These are phyloP conservation scores for Cordyceps tenuipes DNA, from an alignment of 2,329 filamentous ascomycete genomes.

Conservation along the genomic window DNA sequence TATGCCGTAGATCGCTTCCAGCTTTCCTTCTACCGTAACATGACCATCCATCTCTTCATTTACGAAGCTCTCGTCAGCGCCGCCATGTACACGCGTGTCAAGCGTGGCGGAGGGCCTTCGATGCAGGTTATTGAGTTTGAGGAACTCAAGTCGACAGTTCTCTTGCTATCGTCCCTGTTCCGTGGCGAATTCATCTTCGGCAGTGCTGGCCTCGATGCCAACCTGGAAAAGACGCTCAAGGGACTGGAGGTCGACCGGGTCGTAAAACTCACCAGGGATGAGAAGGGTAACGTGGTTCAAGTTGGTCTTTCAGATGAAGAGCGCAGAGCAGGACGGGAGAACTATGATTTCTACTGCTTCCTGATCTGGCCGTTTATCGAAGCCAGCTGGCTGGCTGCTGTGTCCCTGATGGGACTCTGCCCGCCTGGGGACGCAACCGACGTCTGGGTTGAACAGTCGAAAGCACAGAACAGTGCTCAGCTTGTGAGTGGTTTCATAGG, in stretches of 20 bases:
- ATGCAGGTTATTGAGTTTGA: conserved; percentile 71
- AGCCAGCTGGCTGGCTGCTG: conserved; percentile 82
- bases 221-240: conserved; percentile 70
- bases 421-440: conserved; percentile 52
- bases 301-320: conserved; percentile 72
- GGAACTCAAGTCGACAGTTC: conserved; percentile 68
- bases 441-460: conserved; percentile 69
- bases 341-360: conserved; percentile 98
- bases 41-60: conserved; percentile 98
- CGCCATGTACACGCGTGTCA: conserved; percentile 84
- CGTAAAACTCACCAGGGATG: conserved; percentile 56
- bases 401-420: conserved; percentile 78
- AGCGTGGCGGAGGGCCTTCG: conserved; percentile 76
- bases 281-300: conserved; percentile 47
- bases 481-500: conserved; percentile 43
- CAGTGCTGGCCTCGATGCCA: conserved; percentile 70
- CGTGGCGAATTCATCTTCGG: conserved; percentile 96
- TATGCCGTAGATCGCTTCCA: conserved; percentile 96
- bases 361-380: conserved; percentile 98
- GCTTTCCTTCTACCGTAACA: conserved; percentile 95
- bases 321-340: conserved; percentile 72
- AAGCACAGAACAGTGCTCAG: conserved; percentile 74
- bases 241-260: conserved; percentile 73
- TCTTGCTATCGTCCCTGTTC: conserved; percentile 89
- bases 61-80: conserved; percentile 84